Evolutionary conservation across 805 yeast species (phyloP), one percentile per base, ranked within the genome.

Genomic region (Schwanniomyces pseudopolymorphus): DNA sequence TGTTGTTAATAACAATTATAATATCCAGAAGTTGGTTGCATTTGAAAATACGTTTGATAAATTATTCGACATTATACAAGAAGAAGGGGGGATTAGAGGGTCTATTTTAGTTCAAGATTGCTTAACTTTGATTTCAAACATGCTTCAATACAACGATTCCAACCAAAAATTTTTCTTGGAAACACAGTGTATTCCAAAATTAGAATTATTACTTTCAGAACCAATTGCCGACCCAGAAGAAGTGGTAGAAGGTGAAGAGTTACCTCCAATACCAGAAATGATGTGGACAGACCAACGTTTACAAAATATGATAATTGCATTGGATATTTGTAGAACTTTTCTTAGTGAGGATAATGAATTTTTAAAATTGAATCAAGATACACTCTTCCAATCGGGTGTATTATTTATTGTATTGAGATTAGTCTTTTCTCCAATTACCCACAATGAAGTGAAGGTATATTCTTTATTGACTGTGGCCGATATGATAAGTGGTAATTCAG

Each of bases 51-150:
- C 95, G 0, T 91, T 94, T 59, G 97, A 89, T 50, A 81, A 77
- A 49, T 66, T 90, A 10, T 91, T 92, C 57, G 75, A 72, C n/a
- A 85, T 94, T 11, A 83, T 92, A 20, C 83, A 81, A 13, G 87
- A 83, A 51, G 97, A 91, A 64, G 97, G 96, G 26, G 96, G 96
- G 3, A 76, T 89, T 13, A 77, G 90, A 44, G 97, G 96, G 8
- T 89, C 94, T 16, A 76, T 89, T 27, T 82, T 89, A n/a, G 96
- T 91, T 7, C 94, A 88, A 60, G 98, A 94, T 65, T 88, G 96
- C 63, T 69, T 95, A 44, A 80, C 89, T 0, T 68, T 94, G 39
- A 71, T 92, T 6, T 76, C 85, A 14, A 87, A 85, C 57, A 72
- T 94, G 37, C 66, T 94, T 41, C 81, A 81, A 52, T 90, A 84